Conservation (phyloP, 441 rosid species). For the Eutrema salsugineum region DNA sequence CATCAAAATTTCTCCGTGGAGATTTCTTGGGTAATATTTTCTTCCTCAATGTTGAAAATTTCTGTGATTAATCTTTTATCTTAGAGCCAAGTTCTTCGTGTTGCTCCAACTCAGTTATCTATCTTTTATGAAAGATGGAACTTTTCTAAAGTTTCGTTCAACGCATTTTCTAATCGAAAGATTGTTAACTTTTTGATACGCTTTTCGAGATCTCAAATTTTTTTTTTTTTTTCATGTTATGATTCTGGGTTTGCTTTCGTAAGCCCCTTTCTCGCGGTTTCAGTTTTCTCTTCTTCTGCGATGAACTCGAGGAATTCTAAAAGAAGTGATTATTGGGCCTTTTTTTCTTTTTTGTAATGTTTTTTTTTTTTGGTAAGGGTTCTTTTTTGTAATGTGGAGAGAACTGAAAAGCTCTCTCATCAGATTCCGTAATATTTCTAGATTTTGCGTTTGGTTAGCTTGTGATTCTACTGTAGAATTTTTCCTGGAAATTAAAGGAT, state of each 20-base stretch:
- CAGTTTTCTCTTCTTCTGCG: not conserved
- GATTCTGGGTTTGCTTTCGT: constrained; percentile 3
- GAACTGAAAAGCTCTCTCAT: constrained; percentile 3
- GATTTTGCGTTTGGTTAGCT: not conserved
- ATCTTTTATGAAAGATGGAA: not conserved
- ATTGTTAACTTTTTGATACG: not conserved
- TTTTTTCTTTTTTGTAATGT: not conserved
- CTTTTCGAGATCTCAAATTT: constrained; percentile 7
- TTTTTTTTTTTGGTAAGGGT: too few relatives aligned
- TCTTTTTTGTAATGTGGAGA: not conserved
- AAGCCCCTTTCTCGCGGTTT: not conserved
- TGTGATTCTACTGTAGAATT: not conserved
- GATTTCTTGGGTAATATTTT: constrained; percentile 15
- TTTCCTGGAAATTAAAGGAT: not conserved
- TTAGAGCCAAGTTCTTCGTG: not conserved
- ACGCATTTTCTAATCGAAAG: constrained; percentile 14
- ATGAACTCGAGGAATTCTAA: constrained; percentile 9
- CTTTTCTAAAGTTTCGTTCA: not conserved
- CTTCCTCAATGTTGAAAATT: not conserved
- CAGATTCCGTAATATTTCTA: not conserved
- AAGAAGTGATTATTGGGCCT: not conserved
- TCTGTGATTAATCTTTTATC: not conserved
- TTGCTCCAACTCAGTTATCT: not conserved
- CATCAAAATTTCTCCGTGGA: constrained; percentile 1
- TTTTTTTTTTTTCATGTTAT: not conserved